phyloP scores from a whole-genome alignment of 2,329 filamentous ascomycete genomes.

The Mycosphaerelloides madeirae region DNA sequence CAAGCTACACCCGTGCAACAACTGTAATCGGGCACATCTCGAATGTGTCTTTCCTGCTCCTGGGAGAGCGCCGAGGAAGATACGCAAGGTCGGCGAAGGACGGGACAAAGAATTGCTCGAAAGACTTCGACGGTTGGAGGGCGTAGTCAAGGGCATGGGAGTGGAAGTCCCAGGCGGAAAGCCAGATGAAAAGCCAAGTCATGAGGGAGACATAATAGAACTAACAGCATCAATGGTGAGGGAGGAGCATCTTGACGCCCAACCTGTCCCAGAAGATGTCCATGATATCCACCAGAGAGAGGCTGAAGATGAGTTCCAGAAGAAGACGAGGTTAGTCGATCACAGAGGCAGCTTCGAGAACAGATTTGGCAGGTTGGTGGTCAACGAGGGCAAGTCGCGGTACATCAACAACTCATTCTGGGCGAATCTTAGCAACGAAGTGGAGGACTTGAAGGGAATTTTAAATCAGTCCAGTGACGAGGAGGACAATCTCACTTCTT shows the following conservation, averaged over 20 bases:
- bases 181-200: conserved; percentile 28
- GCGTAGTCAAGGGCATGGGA: conserved; percentile 62
- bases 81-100: conserved; percentile 59
- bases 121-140: conserved; percentile 66
- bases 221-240: neutral
- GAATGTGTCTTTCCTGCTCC: conserved; percentile 71
- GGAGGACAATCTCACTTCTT: conserved; percentile 47
- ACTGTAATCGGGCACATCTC: conserved; percentile 66
- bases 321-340: conserved; percentile 26
- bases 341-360: conserved; percentile 30
- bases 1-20: conserved; percentile 71
- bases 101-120: conserved; percentile 62
- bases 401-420: conserved; percentile 70
- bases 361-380: conserved; percentile 63
- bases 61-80: conserved; percentile 65
- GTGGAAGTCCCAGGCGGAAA: conserved; percentile 34
- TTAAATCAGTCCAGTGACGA: conserved; percentile 60
- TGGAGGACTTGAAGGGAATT: conserved; percentile 59
- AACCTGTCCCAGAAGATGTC: neutral
- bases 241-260: neutral
- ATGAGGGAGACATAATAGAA: conserved; percentile 6
- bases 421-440: conserved; percentile 68
- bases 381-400: conserved; percentile 65
- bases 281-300: neutral
- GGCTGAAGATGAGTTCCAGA: conserved; percentile 14